Conservation (phyloP, 192 early-diverging fungal genomes). For the Backusella circina region DNA sequence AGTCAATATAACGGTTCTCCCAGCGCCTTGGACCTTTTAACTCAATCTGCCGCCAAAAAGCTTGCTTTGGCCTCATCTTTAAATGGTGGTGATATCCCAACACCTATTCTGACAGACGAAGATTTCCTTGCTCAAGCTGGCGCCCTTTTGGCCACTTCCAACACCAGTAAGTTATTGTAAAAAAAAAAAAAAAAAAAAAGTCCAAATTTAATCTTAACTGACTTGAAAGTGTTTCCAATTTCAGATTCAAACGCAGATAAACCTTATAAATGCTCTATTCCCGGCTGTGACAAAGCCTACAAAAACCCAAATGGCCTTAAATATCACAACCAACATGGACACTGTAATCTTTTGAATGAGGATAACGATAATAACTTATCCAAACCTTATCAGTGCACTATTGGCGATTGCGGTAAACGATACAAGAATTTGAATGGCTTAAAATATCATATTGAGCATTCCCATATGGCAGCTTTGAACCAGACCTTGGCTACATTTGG, state of each 20-base stretch:
- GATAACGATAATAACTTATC: conserved; percentile 55
- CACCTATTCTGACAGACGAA: conserved; percentile 31
- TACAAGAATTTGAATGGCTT: conserved; percentile 98
- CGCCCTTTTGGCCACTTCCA: conserved; percentile 31
- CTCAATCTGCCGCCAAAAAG: conserved; percentile 28
- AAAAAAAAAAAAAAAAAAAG: conserved; percentile 1
- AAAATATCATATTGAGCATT: conserved; percentile 94
- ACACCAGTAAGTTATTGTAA: conserved; percentile 5
- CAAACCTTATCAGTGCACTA: conserved; percentile 77
- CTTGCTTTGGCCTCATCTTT: conserved; percentile 20
- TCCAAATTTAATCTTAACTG: conserved; percentile 5
- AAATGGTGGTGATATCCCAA: conserved; percentile 15
- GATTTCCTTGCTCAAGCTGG: conserved; percentile 40
- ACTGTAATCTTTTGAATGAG: conserved; percentile 57
- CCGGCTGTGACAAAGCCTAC: conserved; percentile 92
- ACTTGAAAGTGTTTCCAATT: neutral
- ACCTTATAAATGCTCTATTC: conserved; percentile 84
- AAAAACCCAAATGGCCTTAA: conserved; percentile 99
- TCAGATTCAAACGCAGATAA: conserved; percentile 54
- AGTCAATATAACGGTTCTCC: neutral
- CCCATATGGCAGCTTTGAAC: conserved; percentile 57
- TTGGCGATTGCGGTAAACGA: conserved; percentile 82
- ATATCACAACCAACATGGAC: conserved; percentile 96
- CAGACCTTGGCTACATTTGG: conserved; percentile 33
- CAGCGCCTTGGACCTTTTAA: conserved; percentile 23